Evolutionary conservation across 2,329 filamentous ascomycete species (phyloP), one percentile per base, ranked within the genome.

Genomic region (Alternaria atra): DNA sequence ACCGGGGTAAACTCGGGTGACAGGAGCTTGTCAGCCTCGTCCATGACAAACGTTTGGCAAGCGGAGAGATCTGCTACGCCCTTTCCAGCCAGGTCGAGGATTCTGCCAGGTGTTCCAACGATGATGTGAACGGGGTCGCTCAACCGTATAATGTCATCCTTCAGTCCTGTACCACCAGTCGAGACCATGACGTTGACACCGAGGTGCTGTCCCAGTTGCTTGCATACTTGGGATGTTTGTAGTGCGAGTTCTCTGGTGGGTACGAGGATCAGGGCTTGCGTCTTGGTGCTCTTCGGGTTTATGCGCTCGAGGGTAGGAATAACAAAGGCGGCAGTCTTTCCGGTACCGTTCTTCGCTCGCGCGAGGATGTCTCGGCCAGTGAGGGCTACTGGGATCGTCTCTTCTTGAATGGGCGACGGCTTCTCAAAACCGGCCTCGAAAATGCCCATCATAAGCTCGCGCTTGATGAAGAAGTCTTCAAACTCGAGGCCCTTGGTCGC

Each of bases 101-200:
- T 97, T 84, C 95, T 89, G 67, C 95, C 95, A 34, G 95, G 95
- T 58, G 95, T 99, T 77, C 95, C 95, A 74, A 99, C 95, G 76
- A 99, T 91, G 78, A 99, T 94, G 82, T 99, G 95, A 70, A 99
- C 94, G 54, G 94, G 87, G 70, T 99, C 94, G 81, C 93, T 91
- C 71, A 99, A 83, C 75, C 95, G 93, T 71, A 99, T 89, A 77
- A 99, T 99, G 79, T 99, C 95, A 80, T 99, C 95, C 76, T 95
- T 93, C 58, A 99, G 85, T 27, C 92, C 92, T 42, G 95, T 98
- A 73, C 95, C 95, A 80, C 95, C 95, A 25, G 96, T 99, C 48
- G 94, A 97, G 69, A 99, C 96, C 96, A 99, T 99, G 75, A 99
- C 94, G 76, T 99, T 98, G 81, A 99, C 87, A 58, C 93, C 93